Base-by-base conservation (phyloP, 2,329 filamentous ascomycete species). In the Penicillium sp. region DNA sequence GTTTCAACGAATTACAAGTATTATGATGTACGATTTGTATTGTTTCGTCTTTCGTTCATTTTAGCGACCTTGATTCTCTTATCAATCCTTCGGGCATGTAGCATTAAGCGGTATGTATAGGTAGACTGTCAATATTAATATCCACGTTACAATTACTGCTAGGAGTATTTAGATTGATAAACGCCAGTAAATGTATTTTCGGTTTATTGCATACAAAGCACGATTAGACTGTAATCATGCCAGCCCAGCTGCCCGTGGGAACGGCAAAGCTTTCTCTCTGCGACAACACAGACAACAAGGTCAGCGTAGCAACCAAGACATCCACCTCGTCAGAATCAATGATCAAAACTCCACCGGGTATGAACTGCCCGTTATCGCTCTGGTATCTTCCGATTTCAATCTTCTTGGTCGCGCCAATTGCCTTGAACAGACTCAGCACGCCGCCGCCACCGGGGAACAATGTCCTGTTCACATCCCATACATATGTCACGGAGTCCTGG, bases 201-300 rank as follows among this genome's bases (percentile, higher is more conserved):
- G n/a, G 28, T 30, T 30, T 30, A 30, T 30, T 30, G 28, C 28
- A 30, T 11, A n/a, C n/a, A n/a, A n/a, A n/a, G n/a, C n/a, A 33
- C 28, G 28, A 38, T 38, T 14, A 38, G 18, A 45, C 55, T 16
- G 57, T 59, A 33, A 71, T 52, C 52, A 71, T 70, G 12, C 69
- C 68, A 16, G 38, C 16, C 38, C 38, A 42, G 18, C 33, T 54
- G 28, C 56, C 51, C 9, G 56, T 53, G 18, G 56, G 56, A 23
- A 57, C 42, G 11, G 43, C 54, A 21, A 57, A 57, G 20, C 56
- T 57, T 18, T 57, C 55, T 28, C 56, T 53, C 46, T 57, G 49
- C 26, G 50, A 28, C 16, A 57, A 28, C 7, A 57, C 56, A 18
- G 56, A 45, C 26, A 57, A 16, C 26, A 57, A 50, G 33, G 45